Evolutionary conservation across 352 stramenopile species (phyloP).

Genomic region (Pythium aphanidermatum): DNA sequence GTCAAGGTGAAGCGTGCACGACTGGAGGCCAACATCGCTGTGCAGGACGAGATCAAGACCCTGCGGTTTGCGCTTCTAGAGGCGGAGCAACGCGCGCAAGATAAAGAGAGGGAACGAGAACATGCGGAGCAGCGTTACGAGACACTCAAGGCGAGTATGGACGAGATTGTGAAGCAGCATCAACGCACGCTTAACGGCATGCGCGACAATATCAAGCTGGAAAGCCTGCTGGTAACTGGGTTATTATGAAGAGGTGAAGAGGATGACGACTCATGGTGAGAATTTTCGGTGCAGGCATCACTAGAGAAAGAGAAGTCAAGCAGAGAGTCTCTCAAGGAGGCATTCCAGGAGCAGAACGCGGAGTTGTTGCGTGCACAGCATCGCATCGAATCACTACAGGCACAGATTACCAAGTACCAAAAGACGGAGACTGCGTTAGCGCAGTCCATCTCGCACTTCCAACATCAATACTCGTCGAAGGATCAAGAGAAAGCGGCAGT

Average conservation of each 20-base stretch:
- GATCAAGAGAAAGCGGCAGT: constrained; percentile 45
- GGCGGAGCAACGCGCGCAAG: constrained; percentile 21
- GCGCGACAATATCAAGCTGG: constrained; percentile 35
- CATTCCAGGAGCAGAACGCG: constrained; percentile 38
- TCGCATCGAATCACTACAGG: constrained; percentile 33
- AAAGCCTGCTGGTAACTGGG: constrained; percentile 31
- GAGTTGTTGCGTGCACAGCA: constrained; percentile 32
- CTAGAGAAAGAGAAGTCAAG: constrained; percentile 50
- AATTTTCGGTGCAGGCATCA: constrained; percentile 17
- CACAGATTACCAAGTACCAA: constrained; percentile 56
- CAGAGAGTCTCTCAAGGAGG: constrained; percentile 29
- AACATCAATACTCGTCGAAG: constrained; percentile 51
- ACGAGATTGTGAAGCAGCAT: constrained; percentile 40
- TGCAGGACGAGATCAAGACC: constrained; percentile 36
- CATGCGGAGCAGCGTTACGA: constrained; percentile 22
- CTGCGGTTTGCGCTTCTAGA: constrained; percentile 41
- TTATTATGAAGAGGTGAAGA: neutral
- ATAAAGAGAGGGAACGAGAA: constrained; percentile 13
- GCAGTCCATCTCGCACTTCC: constrained; percentile 61
- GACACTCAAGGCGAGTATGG: constrained; percentile 28
- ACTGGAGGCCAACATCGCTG: constrained; percentile 43
- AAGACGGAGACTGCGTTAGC: constrained; percentile 72
- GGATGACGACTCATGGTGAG: neutral
- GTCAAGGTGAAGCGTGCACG: constrained; percentile 48
- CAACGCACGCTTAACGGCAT: constrained; percentile 45